Conservation (phyloP, 1,284 basidiomycete genomes). For the Abortiporus biennis region DNA sequence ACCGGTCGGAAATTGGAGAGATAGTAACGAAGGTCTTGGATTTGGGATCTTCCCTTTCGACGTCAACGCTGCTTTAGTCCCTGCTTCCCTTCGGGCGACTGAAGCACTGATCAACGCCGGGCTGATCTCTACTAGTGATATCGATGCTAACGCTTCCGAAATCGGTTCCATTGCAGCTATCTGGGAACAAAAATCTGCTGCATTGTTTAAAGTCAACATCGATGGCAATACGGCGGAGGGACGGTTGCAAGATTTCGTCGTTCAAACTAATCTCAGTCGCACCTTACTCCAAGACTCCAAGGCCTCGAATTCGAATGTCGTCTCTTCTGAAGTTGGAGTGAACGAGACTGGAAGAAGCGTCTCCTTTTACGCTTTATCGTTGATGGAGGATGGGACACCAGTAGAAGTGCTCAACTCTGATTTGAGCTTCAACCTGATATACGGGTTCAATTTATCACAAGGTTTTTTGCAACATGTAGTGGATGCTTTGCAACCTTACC, state of each 20-base stretch:
- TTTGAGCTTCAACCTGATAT: slow-evolving; percentile 33
- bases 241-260: slow-evolving; percentile 34
- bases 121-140: slow-evolving; percentile 17
- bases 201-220: slow-evolving; percentile 37
- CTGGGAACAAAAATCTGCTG: slow-evolving; percentile 35
- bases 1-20: slow-evolving; percentile 41
- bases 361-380: slow-evolving; percentile 29
- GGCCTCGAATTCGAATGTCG: slow-evolving; percentile 11
- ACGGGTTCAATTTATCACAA: slow-evolving; percentile 27
- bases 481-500: slow-evolving; percentile 35
- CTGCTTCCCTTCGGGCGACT: slow-evolving; percentile 40
- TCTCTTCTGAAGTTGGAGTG: no score
- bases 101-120: slow-evolving; percentile 28
- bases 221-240: slow-evolving; percentile 22
- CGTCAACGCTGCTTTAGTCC: slow-evolving; percentile 41
- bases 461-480: slow-evolving; percentile 28
- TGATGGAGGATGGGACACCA: slow-evolving; percentile 23
- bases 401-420: slow-evolving; percentile 34
- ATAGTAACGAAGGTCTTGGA: slow-evolving; percentile 40
- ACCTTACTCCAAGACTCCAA: no score
- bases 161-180: slow-evolving; percentile 26
- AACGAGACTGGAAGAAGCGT: not conserved
- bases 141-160: slow-evolving; percentile 7
- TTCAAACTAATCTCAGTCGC: slow-evolving; percentile 28
- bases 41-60: slow-evolving; percentile 43